A percentile compares a stretch with the other conserved stretches of the same genome.
Evolutionary conservation across 2,329 filamentous ascomycete genomes (phyloP).

Genomic region (Lasiodiplodia theobromae): DNA sequence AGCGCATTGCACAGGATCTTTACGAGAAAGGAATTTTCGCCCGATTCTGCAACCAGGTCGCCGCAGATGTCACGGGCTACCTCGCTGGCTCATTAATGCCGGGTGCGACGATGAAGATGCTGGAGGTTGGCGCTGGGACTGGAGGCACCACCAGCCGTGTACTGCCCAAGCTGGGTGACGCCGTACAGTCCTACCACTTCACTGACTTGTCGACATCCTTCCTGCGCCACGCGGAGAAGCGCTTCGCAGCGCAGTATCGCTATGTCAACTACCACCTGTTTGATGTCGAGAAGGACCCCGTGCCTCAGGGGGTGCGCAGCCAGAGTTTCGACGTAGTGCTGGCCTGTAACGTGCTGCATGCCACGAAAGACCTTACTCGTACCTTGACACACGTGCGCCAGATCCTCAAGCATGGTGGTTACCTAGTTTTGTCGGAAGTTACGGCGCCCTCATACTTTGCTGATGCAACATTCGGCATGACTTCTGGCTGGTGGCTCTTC

Average conservation of each 20-base stretch:
- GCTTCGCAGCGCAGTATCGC: not conserved
- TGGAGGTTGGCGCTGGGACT: slow-evolving; percentile 3
- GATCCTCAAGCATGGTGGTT: slow-evolving; percentile 50
- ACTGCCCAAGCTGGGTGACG: not conserved
- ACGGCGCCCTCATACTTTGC: not conserved
- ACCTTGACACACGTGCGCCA: slow-evolving; percentile 32
- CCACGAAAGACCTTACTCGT: slow-evolving; percentile 22
- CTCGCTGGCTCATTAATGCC: not conserved
- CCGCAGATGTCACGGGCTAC: not conserved
- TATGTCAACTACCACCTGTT: slow-evolving; percentile 1
- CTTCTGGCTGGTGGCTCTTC: not conserved
- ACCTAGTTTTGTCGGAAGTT: slow-evolving; percentile 44
- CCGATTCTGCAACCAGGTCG: not conserved
- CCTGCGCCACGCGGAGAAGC: slow-evolving; percentile 27
- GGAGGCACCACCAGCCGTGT: not conserved
- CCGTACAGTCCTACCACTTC: slow-evolving; percentile 10
- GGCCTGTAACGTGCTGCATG: slow-evolving; percentile 30
- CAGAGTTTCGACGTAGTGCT: slow-evolving; percentile 23
- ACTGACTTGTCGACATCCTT: slow-evolving; percentile 37
- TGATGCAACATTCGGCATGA: not conserved
- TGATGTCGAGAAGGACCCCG: slow-evolving; percentile 21
- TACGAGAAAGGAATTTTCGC: not conserved
- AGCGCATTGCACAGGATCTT: not conserved
- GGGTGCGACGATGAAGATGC: not conserved
- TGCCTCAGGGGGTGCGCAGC: slow-evolving; percentile 15